A percentile compares a stretch with the other conserved stretches of the same genome.
These are phyloP conservation scores for Saccharomyces hybrid DNA, from an alignment of 1,139 yeast species.

Conservation along the genomic window DNA sequence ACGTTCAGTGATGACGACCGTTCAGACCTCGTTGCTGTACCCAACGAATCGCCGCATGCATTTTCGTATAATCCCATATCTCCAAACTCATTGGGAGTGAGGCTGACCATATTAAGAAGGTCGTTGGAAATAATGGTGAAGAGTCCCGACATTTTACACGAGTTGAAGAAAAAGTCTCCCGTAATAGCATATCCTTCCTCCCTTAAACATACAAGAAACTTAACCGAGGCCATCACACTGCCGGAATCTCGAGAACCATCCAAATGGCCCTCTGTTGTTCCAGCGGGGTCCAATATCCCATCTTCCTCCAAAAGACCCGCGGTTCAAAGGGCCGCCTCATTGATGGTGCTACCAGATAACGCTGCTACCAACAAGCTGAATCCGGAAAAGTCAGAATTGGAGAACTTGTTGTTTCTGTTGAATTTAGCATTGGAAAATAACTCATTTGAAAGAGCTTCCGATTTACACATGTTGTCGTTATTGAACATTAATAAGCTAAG, in stretches of 20 bases:
- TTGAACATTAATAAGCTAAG: conserved; percentile 36
- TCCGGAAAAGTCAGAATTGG: conserved; percentile 14
- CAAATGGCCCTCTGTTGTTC: not conserved
- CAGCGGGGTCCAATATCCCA: conserved; percentile 1
- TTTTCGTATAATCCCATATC: conserved; percentile 78
- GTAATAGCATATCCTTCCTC: not conserved
- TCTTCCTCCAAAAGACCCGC: conserved; percentile 2
- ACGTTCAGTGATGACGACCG: conserved; percentile 13
- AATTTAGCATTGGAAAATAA: conserved; percentile 32
- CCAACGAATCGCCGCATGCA: conserved; percentile 74
- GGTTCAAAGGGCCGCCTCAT: conserved; percentile 14
- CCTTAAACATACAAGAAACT: conserved; percentile 8
- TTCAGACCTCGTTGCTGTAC: conserved; percentile 46
- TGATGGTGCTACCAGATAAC: conserved; percentile 13
- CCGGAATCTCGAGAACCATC: not conserved
- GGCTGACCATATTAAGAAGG: conserved; percentile 65
- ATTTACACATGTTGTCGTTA: conserved; percentile 29
- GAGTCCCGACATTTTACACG: conserved; percentile 18
- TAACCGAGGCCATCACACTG: conserved; percentile 6
- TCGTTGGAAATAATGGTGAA: conserved; percentile 51
- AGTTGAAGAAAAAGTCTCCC: not conserved
- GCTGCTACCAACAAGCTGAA: conserved; percentile 2
- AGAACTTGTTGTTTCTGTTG: conserved; percentile 21
- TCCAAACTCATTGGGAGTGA: conserved; percentile 67
- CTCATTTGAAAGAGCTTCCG: conserved; percentile 32